Base-by-base conservation (phyloP, 805 yeast genomes). In the Ogataea neopini region DNA sequence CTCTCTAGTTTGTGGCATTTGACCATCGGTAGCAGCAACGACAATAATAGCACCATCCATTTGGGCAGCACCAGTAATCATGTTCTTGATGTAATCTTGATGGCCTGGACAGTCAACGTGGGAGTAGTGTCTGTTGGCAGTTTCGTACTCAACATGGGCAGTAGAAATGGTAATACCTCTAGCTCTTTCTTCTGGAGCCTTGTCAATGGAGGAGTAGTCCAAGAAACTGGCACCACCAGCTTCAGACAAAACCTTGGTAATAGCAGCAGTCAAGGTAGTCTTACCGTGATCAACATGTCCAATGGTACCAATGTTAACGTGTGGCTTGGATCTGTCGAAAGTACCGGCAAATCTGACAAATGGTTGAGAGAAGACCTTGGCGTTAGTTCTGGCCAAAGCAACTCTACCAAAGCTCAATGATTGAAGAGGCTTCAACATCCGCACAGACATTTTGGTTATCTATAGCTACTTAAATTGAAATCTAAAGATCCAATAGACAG, bases 1-100 rank as follows among this genome's bases (percentile, higher is more conserved):
- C 78, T 94, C 99, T 79, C 98, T 88, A 61, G 99, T 94, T 79
- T 94, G 99, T 68, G 97, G 98, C 98, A 92, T 94, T 76, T 90
- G 96, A 67, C 99, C 99, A 68, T 94, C 99, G 49, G 96, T 79
- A 55, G 99, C 99, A 66, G 98, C 99, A 71, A 94, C 98, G 53
- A 92, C 98, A 75, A 92, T 92, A 63, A 92, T 91, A 59, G 97
- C 98, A 79, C 98, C 97, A 72, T 92, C 98, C 97, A 91, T 91
- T 73, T 92, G 96, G 63, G 98, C 97, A 64, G 98, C 97, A 84
- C 98, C 98, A 59, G 97, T 89, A 72, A 92, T 92, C 98, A 92
- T 92, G 75, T 92, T 92, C 79, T 92, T 92, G 75, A 92, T 92
- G 75, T 91, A 92, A 80, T 92, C 98, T 57, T 96, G 94, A 81